These are phyloP conservation scores for Lasiodiplodia sp. DNA, from an alignment of 2,329 filamentous ascomycete genomes.

Conservation along the genomic window DNA sequence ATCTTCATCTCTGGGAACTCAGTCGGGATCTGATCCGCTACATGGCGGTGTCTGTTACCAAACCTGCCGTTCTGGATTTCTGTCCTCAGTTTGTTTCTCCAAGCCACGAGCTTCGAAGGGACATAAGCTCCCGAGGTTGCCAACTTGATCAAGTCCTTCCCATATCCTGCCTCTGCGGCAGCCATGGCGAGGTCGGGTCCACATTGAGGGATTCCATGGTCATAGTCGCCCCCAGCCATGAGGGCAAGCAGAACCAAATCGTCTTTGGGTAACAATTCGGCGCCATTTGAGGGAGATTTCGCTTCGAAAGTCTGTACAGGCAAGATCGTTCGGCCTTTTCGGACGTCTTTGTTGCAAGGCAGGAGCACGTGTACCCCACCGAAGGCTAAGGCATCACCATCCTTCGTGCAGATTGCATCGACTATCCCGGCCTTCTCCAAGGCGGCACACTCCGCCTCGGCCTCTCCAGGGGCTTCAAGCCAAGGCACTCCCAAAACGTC, in stretches of 20 bases:
- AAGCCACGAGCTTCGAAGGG: not conserved
- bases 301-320: not conserved
- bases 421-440: not conserved
- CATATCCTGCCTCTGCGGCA: not conserved
- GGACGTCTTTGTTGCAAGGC: not conserved
- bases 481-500: not conserved
- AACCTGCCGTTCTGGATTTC: not conserved
- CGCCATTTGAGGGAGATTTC: not conserved
- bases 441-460: conserved; percentile 2
- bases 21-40: not conserved
- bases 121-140: not conserved
- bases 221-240: conserved; percentile 3
- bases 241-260: not conserved
- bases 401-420: not conserved
- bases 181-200: not conserved
- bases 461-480: not conserved
- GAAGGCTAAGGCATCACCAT: conserved; percentile 3
- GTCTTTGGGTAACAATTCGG: not conserved
- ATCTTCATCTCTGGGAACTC: not conserved
- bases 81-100: not conserved
- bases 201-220: not conserved
- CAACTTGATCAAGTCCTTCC: not conserved
- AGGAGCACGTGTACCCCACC: not conserved
- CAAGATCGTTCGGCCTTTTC: not conserved
- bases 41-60: not conserved